These are phyloP conservation scores for Suillus alpinus DNA, from an alignment of 768 basidiomycete species.

Conservation along the genomic window DNA sequence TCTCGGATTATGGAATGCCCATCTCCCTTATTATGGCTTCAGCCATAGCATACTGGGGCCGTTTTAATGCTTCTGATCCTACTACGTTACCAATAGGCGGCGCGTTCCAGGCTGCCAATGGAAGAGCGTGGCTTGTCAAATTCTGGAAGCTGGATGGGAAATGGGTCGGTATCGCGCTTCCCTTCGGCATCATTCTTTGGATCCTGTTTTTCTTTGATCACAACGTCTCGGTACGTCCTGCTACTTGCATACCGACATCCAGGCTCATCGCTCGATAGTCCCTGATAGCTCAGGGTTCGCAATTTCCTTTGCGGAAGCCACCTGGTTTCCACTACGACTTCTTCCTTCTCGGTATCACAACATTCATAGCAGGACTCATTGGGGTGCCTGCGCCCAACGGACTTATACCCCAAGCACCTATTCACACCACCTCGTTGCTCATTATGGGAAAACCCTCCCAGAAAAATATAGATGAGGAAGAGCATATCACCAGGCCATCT, in stretches of 20 bases:
- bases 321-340: constrained; percentile 88
- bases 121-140: constrained; percentile 76
- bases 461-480: constrained; percentile 36
- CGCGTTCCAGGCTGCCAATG: constrained; percentile 70
- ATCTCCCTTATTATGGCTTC: constrained; percentile 76
- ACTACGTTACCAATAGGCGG: constrained; percentile 65
- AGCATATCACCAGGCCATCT: constrained; percentile 21
- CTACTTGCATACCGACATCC: neutral
- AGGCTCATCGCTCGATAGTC: constrained; percentile 45
- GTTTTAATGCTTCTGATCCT: constrained; percentile 58
- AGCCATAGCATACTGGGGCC: constrained; percentile 84
- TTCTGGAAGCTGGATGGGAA: constrained; percentile 89
- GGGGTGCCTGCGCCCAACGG: constrained; percentile 88
- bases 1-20: constrained; percentile 90
- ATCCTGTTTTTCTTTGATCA: constrained; percentile 95
- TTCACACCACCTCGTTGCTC: constrained; percentile 83
- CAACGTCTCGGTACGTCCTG: constrained; percentile 74
- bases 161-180: constrained; percentile 87
- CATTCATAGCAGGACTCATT: constrained; percentile 84
- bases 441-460: constrained; percentile 53
- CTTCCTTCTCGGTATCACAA: constrained; percentile 87
- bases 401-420: constrained; percentile 83
- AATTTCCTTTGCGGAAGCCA: constrained; percentile 88
- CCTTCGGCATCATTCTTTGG: constrained; percentile 87
- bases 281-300: constrained; percentile 86